Percentiles rank a stretch among this genome's conserved stretches.
phyloP scores from a whole-genome alignment of 2,329 filamentous ascomycete species.

The Colletotrichum sansevieriae region DNA sequence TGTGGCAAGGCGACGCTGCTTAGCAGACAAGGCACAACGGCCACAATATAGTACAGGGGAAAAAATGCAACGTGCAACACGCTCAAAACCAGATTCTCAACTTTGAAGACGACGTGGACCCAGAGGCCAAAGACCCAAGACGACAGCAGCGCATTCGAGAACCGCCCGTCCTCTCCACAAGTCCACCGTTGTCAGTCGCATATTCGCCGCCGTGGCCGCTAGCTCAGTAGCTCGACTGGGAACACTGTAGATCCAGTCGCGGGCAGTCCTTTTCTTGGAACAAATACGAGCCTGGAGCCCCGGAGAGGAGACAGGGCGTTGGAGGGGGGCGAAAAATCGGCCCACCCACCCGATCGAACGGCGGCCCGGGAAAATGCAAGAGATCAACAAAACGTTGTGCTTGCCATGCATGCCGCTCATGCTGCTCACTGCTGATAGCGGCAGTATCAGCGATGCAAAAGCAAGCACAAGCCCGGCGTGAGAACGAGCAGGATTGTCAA shows the following conservation, averaged over 20 bases:
- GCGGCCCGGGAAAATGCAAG: not conserved
- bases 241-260: conserved; percentile 33
- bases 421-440: conserved; percentile 8
- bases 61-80: conserved; percentile 11
- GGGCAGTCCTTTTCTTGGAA: conserved; percentile 40
- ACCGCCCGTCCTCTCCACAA: conserved; percentile 7
- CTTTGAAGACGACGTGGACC: conserved; percentile 11
- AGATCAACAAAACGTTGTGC: not conserved
- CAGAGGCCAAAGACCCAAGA: not conserved
- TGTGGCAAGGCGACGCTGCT: not conserved
- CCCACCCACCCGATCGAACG: conserved; percentile 33
- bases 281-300: conserved; percentile 35
- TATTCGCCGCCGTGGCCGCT: conserved; percentile 23
- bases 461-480: not conserved
- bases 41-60: conserved; percentile 1
- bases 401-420: not conserved
- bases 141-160: conserved; percentile 1
- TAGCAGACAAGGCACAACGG: not conserved
- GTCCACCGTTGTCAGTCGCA: conserved; percentile 23
- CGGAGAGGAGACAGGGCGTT: conserved; percentile 3
- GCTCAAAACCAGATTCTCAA: conserved; percentile 21
- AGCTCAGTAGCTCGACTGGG: conserved; percentile 7
- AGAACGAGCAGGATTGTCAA: not conserved
- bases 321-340: conserved; percentile 17
- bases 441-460: not conserved